These are phyloP conservation scores for Calonectria fujianensis DNA, from an alignment of 2,329 filamentous ascomycete species.

Conservation along the genomic window DNA sequence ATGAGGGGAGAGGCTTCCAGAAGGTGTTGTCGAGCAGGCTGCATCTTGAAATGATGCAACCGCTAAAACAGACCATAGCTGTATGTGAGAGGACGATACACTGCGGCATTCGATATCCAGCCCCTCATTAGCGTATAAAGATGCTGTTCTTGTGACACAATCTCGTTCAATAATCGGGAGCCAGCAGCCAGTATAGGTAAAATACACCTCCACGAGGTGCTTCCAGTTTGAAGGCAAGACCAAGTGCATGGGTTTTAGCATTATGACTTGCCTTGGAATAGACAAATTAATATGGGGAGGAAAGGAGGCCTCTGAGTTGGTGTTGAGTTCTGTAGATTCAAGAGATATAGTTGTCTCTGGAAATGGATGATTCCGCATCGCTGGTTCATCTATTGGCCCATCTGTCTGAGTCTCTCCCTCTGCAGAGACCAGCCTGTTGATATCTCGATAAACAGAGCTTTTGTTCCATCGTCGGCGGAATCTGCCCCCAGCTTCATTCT, in stretches of 20 bases:
- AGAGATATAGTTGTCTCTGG: background rate
- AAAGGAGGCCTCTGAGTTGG: background rate
- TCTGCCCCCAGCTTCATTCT: background rate
- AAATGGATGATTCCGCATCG: background rate
- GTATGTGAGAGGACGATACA: background rate
- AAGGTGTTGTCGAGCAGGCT: background rate
- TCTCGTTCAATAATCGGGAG: conserved; percentile 20
- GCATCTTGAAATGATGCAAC: conserved; percentile 13
- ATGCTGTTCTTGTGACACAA: conserved; percentile 2
- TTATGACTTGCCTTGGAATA: background rate
- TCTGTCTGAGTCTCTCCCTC: background rate
- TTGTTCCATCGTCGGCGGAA: background rate
- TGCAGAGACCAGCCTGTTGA: background rate
- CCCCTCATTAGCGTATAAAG: background rate
- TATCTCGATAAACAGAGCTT: conserved; percentile 3
- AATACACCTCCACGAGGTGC: conserved; percentile 9
- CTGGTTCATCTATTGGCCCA: background rate
- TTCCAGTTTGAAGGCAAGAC: conserved; percentile 3
- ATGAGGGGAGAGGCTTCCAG: background rate
- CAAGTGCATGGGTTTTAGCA: background rate
- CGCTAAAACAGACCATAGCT: conserved; percentile 14
- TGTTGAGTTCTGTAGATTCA: background rate
- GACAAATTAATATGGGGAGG: background rate
- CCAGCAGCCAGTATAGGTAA: conserved; percentile 21
- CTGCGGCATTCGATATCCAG: background rate